These are phyloP conservation scores for Kwoniella bestiolae DNA, from an alignment of 768 basidiomycete species.

Conservation along the genomic window DNA sequence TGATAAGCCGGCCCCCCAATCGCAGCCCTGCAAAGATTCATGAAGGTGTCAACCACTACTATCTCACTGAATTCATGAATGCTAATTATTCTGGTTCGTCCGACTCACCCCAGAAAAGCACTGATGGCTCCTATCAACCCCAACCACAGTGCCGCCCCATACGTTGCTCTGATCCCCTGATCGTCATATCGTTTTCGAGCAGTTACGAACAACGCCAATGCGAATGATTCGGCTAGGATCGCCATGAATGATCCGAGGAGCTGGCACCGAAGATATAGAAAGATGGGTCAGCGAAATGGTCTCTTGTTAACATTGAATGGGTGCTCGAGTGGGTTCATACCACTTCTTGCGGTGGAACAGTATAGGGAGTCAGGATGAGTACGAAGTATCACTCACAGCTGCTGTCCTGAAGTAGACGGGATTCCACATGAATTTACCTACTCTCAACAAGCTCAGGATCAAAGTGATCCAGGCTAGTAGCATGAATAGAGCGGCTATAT, in stretches of 20 bases:
- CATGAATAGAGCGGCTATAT: slow-evolving; percentile 37
- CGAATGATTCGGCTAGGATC: slow-evolving; percentile 37
- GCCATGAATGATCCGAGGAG: slow-evolving; percentile 30
- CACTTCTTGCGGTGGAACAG: not conserved
- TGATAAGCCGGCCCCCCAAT: slow-evolving; percentile 41
- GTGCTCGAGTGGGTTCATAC: no score
- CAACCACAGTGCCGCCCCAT: slow-evolving; percentile 46
- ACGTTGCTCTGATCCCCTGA: slow-evolving; percentile 15
- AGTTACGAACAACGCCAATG: slow-evolving; percentile 34
- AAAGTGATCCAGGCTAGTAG: slow-evolving; percentile 34
- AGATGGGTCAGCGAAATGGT: not conserved
- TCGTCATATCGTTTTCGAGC: slow-evolving; percentile 31
- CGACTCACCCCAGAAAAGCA: slow-evolving; percentile 38
- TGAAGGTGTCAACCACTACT: no score
- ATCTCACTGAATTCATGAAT: not conserved
- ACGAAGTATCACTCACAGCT: slow-evolving; percentile 31
- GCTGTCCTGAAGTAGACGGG: slow-evolving; percentile 40
- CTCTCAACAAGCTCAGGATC: slow-evolving; percentile 30
- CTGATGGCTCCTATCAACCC: slow-evolving; percentile 33
- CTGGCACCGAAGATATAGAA: slow-evolving; percentile 10
- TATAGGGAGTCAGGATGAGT: not conserved
- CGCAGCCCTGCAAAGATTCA: slow-evolving; percentile 13
- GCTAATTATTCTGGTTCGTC: no score
- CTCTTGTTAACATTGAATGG: no score
- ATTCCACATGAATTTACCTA: slow-evolving; percentile 39